A percentile compares a stretch with the other conserved stretches of the same genome.
Conservation (phyloP, 257 asterid genomes). For the Anisodus tanguticus region DNA sequence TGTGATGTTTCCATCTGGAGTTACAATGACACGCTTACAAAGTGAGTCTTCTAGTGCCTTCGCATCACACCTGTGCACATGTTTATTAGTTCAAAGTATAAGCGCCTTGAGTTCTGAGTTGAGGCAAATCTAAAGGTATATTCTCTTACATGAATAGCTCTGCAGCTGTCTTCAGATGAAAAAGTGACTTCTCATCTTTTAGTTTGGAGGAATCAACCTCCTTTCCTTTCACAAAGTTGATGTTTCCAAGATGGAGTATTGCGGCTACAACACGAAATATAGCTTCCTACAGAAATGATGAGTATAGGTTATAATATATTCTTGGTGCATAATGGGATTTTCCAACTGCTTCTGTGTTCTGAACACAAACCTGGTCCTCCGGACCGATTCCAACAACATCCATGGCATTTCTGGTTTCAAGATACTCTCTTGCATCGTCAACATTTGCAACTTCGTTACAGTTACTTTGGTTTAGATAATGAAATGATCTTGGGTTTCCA, state of each 20-base stretch:
- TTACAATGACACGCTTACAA: conserved; percentile 87
- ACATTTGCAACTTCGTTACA: conserved; percentile 87
- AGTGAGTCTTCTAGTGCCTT: conserved; percentile 84
- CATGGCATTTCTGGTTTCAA: conserved; percentile 95
- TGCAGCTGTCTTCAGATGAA: conserved; percentile 86
- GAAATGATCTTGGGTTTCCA: conserved; percentile 83
- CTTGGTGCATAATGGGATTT: neutral
- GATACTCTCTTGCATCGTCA: conserved; percentile 88
- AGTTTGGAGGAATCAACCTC: conserved; percentile 82
- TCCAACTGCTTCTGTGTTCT: conserved; percentile 5
- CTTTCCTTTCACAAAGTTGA: conserved; percentile 77
- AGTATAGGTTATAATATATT: neutral
- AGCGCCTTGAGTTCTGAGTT: conserved; percentile 24
- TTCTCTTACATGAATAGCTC: conserved; percentile 77
- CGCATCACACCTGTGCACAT: conserved; percentile 67
- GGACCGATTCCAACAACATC: conserved; percentile 92
- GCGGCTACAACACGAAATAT: conserved; percentile 96
- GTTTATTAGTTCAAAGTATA: conserved; percentile 20
- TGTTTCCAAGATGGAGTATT: conserved; percentile 91
- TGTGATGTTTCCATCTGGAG: conserved; percentile 95
- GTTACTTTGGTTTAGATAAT: conserved; percentile 80
- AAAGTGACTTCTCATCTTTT: conserved; percentile 66
- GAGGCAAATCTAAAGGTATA: neutral
- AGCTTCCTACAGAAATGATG: conserved; percentile 63
- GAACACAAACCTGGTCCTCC: conserved; percentile 76